Evolutionary conservation across 192 early-diverging fungal species (phyloP).

Genomic region (Chytriomyces confervae): DNA sequence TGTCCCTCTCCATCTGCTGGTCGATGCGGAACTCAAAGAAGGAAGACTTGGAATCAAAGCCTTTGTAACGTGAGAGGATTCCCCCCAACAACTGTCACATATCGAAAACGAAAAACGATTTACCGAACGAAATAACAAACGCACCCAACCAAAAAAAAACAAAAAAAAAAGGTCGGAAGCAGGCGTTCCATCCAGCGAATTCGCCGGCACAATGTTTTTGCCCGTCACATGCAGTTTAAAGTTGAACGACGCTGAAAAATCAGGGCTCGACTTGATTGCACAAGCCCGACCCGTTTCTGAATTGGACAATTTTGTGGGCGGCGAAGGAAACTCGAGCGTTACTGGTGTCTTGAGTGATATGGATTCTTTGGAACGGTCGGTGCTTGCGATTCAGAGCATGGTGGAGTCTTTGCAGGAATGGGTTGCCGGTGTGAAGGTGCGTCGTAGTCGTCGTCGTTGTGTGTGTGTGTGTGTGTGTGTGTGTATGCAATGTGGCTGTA

Average conservation of each 20-base stretch:
- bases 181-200: slow-evolving; percentile 75
- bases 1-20: slow-evolving; percentile 82
- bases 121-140: too few species aligned
- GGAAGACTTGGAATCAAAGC: slow-evolving; percentile 77
- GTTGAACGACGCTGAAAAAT: slow-evolving; percentile 89
- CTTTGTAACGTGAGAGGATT: slow-evolving; percentile 59
- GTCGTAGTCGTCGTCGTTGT: slow-evolving; percentile 14
- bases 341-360: slow-evolving; percentile 77
- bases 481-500: not conserved
- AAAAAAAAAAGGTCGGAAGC: slow-evolving; percentile 65
- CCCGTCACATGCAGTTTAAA: slow-evolving; percentile 87
- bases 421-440: slow-evolving; percentile 74
- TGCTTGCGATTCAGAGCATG: slow-evolving; percentile 81
- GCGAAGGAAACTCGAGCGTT: not conserved
- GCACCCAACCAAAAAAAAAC: too few species aligned
- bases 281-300: not conserved
- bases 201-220: slow-evolving; percentile 80
- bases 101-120: too few species aligned
- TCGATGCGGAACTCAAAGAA: slow-evolving; percentile 81
- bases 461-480: not conserved
- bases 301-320: not conserved
- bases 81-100: not conserved
- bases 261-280: slow-evolving; percentile 46
- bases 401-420: slow-evolving; percentile 81
- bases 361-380: slow-evolving; percentile 84